Base-by-base conservation (phyloP, 495 filamentous ascomycete genomes). In the Neurospora sp. region DNA sequence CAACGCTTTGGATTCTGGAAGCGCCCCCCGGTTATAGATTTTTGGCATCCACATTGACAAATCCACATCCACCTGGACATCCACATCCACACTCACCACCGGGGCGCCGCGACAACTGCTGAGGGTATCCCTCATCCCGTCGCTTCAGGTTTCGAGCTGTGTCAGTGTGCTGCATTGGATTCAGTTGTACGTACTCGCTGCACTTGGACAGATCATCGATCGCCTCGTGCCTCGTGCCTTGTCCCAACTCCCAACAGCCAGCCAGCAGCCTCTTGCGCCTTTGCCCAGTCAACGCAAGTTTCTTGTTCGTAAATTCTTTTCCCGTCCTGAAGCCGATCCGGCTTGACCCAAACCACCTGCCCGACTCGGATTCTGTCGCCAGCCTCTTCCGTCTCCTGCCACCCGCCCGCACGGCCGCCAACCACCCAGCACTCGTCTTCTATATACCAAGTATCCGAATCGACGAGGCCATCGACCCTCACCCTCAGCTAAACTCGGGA, bases 81-180 rank as follows among this genome's bases (percentile, higher is more conserved):
- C 54, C 23, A 62, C 54, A 62, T 16, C 54, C 54, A 66, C 23
- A 59, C 48, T 9, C 54, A 62, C 12, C 27, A 66, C 27, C 27
- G 54, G 27, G 54, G 54, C 54, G 14, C 27, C 54, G 54, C 54
- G 54, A 66, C 54, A 66, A 18, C 54, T 66, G 31, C 31, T 75
- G 76, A 80, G 73, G 74, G 39, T 75, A 70, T 72, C 62, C 40
- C 76, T 59, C 72, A 40, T 75, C n/a, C n/a, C n/a, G n/a, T n/a
- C 71, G 71, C 48, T 39, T 69, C 69, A 9, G 37, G 31, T 40
- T 39, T 37, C 23, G 23, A 38, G 41, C 71, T 46, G 40, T 37
- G 40, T 37, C 44, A 69, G 38, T 69, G 54, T 42, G 31, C 38
- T 69, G 18, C 20, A 38, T 69, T 38, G 39, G 66, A 27, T 41